Evolutionary conservation across 495 filamentous ascomycete genomes (phyloP), one percentile per base, ranked within the genome.

Genomic region (Neurospora sp.): DNA sequence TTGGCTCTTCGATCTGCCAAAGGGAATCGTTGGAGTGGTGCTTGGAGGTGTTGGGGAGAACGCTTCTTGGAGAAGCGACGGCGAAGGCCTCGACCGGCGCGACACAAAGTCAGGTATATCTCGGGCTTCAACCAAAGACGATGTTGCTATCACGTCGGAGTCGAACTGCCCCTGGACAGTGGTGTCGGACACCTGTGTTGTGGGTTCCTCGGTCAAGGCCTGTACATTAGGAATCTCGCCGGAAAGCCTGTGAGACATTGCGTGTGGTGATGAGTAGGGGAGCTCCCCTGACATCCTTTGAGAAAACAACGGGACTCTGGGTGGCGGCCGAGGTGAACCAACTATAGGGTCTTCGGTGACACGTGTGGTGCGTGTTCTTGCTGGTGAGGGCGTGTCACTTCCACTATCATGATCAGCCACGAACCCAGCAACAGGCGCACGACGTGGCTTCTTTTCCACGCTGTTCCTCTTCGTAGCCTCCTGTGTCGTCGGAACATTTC

Each of bases 1-100:
- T 74, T 88, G 83, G 70, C 86, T 87, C 78, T 82, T 86, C 12
- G 85, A 83, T 71, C 84, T 79, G 12, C 80, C 82, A 38, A 87
- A 82, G 18, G 81, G 81, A 18, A 83, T 78, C 0, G 75, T 69
- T n/a, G 80, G 77, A 20, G 79, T 71, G 10, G 78, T 69, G 42
- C 76, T 83, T 4, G 79, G 82, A 40, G 80, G 78, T 6, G 83
- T 84, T 22, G 83, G 83, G 37, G 74, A 80, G 69, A 83, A 81
- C n/a, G 75, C 37, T 12, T 82, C 77, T 6, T 79, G 78, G 7
- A 81, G 31, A 3, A 77, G 78, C 44, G 78, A 73, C 41, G 77
- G 72, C 6, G 78, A 75, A 37, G 71, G 76, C 42, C 78, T 76
- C 12, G 79, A 77, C 38, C 73, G 74, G 35, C 75, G 75, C 31